phyloP scores from a whole-genome alignment of 352 stramenopile species.

The Ophiocytium majus region DNA sequence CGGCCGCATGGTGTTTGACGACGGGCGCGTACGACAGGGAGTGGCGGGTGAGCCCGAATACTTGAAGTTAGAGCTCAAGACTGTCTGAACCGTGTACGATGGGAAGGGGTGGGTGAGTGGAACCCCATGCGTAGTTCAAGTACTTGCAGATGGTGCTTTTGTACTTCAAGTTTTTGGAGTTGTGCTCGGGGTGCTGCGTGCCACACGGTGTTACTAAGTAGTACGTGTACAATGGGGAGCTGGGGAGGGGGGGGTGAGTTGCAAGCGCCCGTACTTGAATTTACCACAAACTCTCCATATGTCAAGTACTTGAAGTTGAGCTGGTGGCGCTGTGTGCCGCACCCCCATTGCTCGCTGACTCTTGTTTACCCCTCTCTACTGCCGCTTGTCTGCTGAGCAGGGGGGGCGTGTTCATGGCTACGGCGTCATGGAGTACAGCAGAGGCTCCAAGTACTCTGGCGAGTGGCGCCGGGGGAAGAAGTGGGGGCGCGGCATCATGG shows the following conservation, averaged over 20 bases:
- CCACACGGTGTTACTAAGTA: slow-evolving; percentile 38
- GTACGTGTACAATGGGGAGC: slow-evolving; percentile 4
- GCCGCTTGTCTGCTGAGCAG: background rate
- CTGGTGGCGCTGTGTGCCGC: too few relatives aligned
- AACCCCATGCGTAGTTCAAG: too few relatives aligned
- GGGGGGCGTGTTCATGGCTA: slow-evolving; percentile 38
- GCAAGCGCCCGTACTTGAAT: too few relatives aligned
- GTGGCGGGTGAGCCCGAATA: background rate
- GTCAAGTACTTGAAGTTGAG: too few relatives aligned
- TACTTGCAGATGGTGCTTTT: too few relatives aligned
- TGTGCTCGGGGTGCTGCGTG: slow-evolving; percentile 28
- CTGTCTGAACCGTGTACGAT: slow-evolving; percentile 53
- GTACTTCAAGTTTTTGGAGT: too few relatives aligned
- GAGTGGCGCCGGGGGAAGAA: slow-evolving; percentile 75
- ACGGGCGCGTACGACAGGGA: slow-evolving; percentile 22
- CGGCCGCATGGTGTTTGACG: slow-evolving; percentile 49
- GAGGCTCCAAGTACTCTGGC: slow-evolving; percentile 72
- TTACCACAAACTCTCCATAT: too few relatives aligned
- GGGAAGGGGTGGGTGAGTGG: slow-evolving; percentile 44
- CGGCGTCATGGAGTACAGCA: slow-evolving; percentile 61
- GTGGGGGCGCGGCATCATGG: slow-evolving; percentile 75
- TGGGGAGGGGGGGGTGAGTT: too few relatives aligned
- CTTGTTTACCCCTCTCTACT: slow-evolving; percentile 5
- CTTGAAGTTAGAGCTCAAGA: too few relatives aligned
- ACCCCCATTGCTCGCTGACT: too few relatives aligned